Percentiles rank a stretch among this genome's conserved stretches.
These are phyloP conservation scores for Didymellaceae sp. DNA, from an alignment of 2,329 filamentous ascomycete genomes.

Conservation along the genomic window DNA sequence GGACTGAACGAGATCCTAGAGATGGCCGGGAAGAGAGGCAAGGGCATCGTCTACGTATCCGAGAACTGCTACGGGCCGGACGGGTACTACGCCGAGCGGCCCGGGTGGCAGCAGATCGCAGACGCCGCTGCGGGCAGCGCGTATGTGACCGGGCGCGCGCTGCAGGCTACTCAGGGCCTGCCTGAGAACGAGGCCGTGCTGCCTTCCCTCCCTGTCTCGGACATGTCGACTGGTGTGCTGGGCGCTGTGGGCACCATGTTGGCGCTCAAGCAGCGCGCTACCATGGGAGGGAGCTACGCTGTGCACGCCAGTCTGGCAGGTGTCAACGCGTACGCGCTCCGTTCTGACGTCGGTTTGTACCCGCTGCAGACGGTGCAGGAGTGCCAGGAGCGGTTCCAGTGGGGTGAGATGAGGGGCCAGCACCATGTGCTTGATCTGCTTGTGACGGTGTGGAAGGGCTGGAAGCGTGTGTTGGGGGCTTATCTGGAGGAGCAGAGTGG, in stretches of 20 bases:
- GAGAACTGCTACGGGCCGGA: constrained; percentile 61
- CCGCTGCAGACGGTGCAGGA: constrained; percentile 30
- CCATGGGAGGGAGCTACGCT: constrained; percentile 27
- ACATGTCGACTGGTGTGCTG: constrained; percentile 39
- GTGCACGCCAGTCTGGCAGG: constrained; percentile 33
- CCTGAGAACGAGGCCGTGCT: constrained; percentile 30
- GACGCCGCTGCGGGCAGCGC: constrained; percentile 48
- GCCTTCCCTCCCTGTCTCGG: constrained; percentile 36
- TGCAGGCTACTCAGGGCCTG: constrained; percentile 34
- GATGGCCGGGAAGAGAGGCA: constrained; percentile 50
- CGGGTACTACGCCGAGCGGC: constrained; percentile 54
- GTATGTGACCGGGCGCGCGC: constrained; percentile 45
- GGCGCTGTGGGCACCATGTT: constrained; percentile 34
- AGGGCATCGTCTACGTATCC: constrained; percentile 56
- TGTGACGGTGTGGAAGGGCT: constrained; percentile 34
- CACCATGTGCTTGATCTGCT: constrained; percentile 41
- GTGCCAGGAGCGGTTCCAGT: constrained; percentile 35
- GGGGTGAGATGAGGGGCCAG: constrained; percentile 33
- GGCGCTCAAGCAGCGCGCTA: constrained; percentile 32
- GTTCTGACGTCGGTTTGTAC: constrained; percentile 46
- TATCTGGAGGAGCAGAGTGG: constrained; percentile 25
- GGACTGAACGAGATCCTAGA: constrained; percentile 51
- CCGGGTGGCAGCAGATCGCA: constrained; percentile 61
- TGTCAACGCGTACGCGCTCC: constrained; percentile 41
- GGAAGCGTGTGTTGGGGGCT: constrained; percentile 32